Evolutionary conservation across 352 stramenopile genomes (phyloP).

Genomic region (Pythium monospermum): DNA sequence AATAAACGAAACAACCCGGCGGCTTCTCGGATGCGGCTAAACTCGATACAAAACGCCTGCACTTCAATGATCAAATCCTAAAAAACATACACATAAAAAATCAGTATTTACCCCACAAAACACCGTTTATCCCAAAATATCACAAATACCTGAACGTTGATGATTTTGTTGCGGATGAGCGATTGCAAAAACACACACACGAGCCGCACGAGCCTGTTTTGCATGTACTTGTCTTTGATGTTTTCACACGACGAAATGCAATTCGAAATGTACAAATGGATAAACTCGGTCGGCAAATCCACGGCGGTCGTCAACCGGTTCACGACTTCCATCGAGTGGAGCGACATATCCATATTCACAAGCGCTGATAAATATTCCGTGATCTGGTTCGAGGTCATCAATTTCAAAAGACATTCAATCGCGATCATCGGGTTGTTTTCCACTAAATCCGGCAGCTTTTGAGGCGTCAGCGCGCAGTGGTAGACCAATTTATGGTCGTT

Average conservation of each 20-base stretch:
- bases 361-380: slow-evolving; percentile 96
- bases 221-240: slow-evolving; percentile 98
- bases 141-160: slow-evolving; percentile 93
- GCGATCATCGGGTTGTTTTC: slow-evolving; percentile 98
- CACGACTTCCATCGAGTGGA: slow-evolving; percentile 98
- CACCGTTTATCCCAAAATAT: not conserved
- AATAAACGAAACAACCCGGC: slow-evolving; percentile 96
- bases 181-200: slow-evolving; percentile 98
- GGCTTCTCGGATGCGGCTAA: slow-evolving; percentile 96
- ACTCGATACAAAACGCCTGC: slow-evolving; percentile 99
- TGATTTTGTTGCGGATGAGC: slow-evolving; percentile 98
- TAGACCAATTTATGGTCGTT: slow-evolving; percentile 88
- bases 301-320: slow-evolving; percentile 91
- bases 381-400: slow-evolving; percentile 88
- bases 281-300: slow-evolving; percentile 95
- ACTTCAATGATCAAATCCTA: slow-evolving; percentile 98
- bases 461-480: slow-evolving; percentile 89
- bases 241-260: slow-evolving; percentile 98
- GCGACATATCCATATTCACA: slow-evolving; percentile 98
- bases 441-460: slow-evolving; percentile 94
- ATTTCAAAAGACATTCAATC: slow-evolving; percentile 93
- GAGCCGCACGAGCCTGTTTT: slow-evolving; percentile 96
- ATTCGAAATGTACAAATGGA: slow-evolving; percentile 98
- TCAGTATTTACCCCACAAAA: not conserved
- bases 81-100: slow-evolving; percentile 16